Evolutionary conservation across 2,329 filamentous ascomycete species (phyloP), one percentile per base, ranked within the genome.

Genomic region (Botrytis paeoniae): DNA sequence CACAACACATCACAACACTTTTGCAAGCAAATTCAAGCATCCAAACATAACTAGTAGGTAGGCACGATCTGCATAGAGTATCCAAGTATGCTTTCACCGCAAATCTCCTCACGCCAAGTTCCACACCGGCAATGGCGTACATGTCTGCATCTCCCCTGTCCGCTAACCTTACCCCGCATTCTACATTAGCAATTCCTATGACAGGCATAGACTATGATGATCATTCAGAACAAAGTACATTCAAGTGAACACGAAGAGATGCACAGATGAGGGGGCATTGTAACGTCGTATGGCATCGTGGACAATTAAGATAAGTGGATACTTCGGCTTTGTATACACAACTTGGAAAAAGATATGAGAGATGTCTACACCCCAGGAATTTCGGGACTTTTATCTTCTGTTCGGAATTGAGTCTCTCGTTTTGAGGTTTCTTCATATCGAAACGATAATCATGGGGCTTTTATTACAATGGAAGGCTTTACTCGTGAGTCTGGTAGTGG

Each of bases 261-360:
- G 45, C 54, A 71, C 45, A 43, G 10, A 25, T 43, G 69, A 71
- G 69, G 69, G 69, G 69, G 60, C 48, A 65, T 41, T 65, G 69
- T 54, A 64, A 57, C 69, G 59, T 71, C 69, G 69, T 41, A 71
- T 71, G 69, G 41, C 20, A 29, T 39, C 41, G 29, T 63, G 69
- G 43, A 63, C n/a, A 22, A 37, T 29, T 7, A 14, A 29, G n/a
- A 51, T 48, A 37, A 63, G 69, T 70, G 57, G 57, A 63, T 18
- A 45, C 37, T 9, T 6, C 10, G 29, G 22, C 37, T 45, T 35
- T 12, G 7, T 35, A 43, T 7, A n/a, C 12, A 64, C 37, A 10
- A 35, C 9, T 48, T 43, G 22, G 16, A n/a, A 14, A 10, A 20
- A 39, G 35, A 29, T 62, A 61, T 70, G 29, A 70, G 62, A 48